Evolutionary conservation across 2,329 filamentous ascomycete genomes (phyloP), one percentile per base, ranked within the genome.

Genomic region (Hymenoscyphus linearis): DNA sequence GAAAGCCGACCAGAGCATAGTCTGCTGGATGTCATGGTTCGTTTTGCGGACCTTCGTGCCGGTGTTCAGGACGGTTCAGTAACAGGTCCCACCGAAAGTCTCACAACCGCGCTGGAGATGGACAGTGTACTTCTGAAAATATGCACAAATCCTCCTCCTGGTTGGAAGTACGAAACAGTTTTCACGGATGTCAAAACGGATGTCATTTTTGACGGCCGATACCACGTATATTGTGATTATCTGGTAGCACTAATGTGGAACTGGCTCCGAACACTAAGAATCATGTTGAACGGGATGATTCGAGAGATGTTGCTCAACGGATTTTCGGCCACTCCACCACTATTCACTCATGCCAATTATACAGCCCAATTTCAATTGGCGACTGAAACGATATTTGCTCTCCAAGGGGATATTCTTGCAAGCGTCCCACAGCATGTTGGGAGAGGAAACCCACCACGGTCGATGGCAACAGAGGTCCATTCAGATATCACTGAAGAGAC

Each of bases 1-100:
- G 70, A 70, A 3, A 70, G 70, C 12, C 74, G 77, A n/a, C 74
- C 78, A 1, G 73, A 75, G 4, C 77, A 77, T 70, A 71, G 73
- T n/a, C 68, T 82, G 14, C 75, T 76, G 22, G 75, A 74, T 31
- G 75, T 77, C 1, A 76, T 82, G 55, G 65, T 71, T 27, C 44
- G 63, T 1, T 68, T 65, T 37, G 50, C 65, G 12, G 57, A 60
- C 59, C 64, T 73, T 40, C 65, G 66, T 2, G 66, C 69, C 2
- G 61, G 57, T 27, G 55, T 71, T 3, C 6, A 54, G 4, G 52
- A 57, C 1, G 56, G 62, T 10, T 62, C 50, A 13, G 13, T 82
- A 78, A 79, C 60, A 3, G 65, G 66, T 40, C 60, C 61, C 1
- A 26, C 59, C 6, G 55, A 59, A 22, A 69, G 72, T 26, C 47